phyloP scores from a whole-genome alignment of 2,329 filamentous ascomycete genomes.

The Purpureocillium takamizusanense region DNA sequence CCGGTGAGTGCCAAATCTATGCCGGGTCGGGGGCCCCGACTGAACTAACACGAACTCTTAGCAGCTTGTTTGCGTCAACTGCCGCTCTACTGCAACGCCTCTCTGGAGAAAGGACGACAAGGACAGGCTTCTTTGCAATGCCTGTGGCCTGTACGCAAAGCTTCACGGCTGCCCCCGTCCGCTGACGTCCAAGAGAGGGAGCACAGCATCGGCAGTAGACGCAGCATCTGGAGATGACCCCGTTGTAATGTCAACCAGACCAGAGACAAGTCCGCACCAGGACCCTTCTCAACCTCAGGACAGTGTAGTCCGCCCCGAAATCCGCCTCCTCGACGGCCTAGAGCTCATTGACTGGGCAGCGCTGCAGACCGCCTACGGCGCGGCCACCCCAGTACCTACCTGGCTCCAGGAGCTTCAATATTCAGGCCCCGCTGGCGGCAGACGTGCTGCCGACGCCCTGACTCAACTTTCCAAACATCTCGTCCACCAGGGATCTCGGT shows the following conservation, averaged over 20 bases:
- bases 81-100: background rate
- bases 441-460: background rate
- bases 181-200: too few species aligned
- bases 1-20: too few species aligned
- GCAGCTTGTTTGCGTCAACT: background rate
- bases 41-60: background rate
- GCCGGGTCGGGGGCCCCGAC: too few species aligned
- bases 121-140: background rate
- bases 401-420: background rate
- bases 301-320: too few species aligned
- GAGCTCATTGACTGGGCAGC: background rate
- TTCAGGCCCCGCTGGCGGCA: background rate
- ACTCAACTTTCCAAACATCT: background rate
- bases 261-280: too few species aligned
- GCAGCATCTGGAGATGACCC: too few species aligned
- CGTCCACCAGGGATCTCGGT: background rate
- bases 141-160: background rate
- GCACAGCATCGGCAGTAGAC: too few species aligned
- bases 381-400: background rate
- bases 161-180: background rate
- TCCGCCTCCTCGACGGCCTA: background rate
- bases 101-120: background rate
- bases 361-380: background rate
- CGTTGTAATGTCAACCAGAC: too few species aligned
- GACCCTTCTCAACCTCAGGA: too few species aligned